A percentile compares a stretch with the other conserved stretches of the same genome.
Evolutionary conservation across 116 monocot species (phyloP).

Genomic region (Papilionanthe hybrid): DNA sequence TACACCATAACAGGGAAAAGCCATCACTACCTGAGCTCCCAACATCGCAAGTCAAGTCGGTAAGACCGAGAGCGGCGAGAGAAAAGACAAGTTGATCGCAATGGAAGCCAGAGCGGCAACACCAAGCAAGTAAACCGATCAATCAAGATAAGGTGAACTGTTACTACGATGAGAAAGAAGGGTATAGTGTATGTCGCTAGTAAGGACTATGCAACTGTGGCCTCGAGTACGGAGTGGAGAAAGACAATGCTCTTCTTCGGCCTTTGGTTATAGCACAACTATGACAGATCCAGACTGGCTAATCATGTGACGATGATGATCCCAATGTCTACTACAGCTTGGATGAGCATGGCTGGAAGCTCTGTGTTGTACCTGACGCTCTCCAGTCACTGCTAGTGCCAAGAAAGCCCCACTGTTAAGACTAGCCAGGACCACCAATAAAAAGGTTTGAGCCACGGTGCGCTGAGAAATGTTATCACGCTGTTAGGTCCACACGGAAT

Average conservation of each 20-base stretch:
- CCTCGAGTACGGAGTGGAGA: constrained; percentile 12
- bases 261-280: constrained; percentile 14
- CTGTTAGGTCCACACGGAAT: constrained; percentile 93
- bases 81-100: constrained; percentile 6
- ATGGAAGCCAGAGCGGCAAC: constrained; percentile 6
- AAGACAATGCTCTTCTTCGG: constrained; percentile 1
- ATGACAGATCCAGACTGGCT: constrained; percentile 11
- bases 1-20: constrained; percentile 12
- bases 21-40: constrained; percentile 7
- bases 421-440: constrained; percentile 90
- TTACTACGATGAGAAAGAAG: constrained; percentile 11
- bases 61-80: neutral
- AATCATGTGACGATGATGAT: constrained; percentile 6
- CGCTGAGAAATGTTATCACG: constrained; percentile 88
- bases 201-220: constrained; percentile 7
- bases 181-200: constrained; percentile 11
- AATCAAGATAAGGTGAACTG: constrained; percentile 8
- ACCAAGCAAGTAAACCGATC: constrained; percentile 11
- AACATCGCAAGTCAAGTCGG: neutral
- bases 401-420: constrained; percentile 24
- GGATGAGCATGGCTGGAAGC: constrained; percentile 11
- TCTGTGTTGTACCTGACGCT: constrained; percentile 18
- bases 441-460: constrained; percentile 86
- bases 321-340: constrained; percentile 11
- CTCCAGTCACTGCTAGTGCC: constrained; percentile 49